Percentiles rank a stretch among this genome's conserved stretches.
Conservation (phyloP, 805 yeast genomes). For the Dipodascus albidus region DNA sequence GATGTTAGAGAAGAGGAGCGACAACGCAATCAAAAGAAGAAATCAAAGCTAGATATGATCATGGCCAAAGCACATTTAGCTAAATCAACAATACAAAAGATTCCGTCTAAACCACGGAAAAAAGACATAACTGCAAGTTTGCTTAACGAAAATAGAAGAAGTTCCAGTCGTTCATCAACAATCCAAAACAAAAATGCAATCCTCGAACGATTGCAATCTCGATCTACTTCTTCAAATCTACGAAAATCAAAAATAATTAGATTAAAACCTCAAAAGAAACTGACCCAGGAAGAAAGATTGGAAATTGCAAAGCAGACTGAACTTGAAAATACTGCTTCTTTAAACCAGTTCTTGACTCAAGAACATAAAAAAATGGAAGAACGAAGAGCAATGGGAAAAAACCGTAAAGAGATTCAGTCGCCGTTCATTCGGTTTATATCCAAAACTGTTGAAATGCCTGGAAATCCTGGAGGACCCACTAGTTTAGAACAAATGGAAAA, state of each 20-base stretch:
- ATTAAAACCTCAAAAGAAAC: slow-evolving; percentile 18
- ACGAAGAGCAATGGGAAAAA: slow-evolving; percentile 41
- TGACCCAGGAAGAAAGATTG: slow-evolving; percentile 61
- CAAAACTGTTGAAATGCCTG: background rate
- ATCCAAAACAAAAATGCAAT: slow-evolving; percentile 68
- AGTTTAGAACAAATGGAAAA: background rate
- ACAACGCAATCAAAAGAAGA: slow-evolving; percentile 19
- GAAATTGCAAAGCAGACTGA: slow-evolving; percentile 88
- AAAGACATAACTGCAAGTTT: slow-evolving; percentile 19
- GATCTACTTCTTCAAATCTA: slow-evolving; percentile 46
- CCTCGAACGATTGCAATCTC: slow-evolving; percentile 47
- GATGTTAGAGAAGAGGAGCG: slow-evolving; percentile 26
- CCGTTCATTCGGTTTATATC: slow-evolving; percentile 42
- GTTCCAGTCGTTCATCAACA: slow-evolving; percentile 69
- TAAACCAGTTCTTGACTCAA: slow-evolving; percentile 71
- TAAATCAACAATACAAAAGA: slow-evolving; percentile 23
- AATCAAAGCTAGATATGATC: slow-evolving; percentile 15
- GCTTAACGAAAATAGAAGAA: slow-evolving; percentile 44
- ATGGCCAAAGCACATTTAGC: slow-evolving; percentile 26
- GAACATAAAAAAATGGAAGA: slow-evolving; percentile 70
- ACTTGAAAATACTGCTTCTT: slow-evolving; percentile 55
- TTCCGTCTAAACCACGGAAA: slow-evolving; percentile 13
- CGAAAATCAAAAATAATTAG: slow-evolving; percentile 31
- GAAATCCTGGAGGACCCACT: background rate
- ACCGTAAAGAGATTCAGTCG: slow-evolving; percentile 39